These are phyloP conservation scores for Didymella pinodella DNA, from an alignment of 2,329 filamentous ascomycete genomes.

Conservation along the genomic window DNA sequence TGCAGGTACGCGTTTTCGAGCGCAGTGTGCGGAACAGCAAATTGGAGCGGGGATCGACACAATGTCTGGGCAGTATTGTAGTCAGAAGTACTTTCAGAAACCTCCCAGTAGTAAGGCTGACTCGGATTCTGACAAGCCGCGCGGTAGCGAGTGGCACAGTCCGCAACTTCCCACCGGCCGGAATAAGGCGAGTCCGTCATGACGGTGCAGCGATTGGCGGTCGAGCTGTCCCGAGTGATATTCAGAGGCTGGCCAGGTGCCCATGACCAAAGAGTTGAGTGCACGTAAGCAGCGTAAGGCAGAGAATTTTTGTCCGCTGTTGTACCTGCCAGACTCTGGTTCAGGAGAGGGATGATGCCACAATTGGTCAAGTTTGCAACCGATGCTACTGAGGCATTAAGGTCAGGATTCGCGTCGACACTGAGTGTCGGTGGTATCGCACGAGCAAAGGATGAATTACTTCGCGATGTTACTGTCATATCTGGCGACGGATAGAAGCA, in stretches of 20 bases:
- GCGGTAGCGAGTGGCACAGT: slow-evolving; percentile 61
- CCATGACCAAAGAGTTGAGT: slow-evolving; percentile 68
- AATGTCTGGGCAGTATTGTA: slow-evolving; percentile 55
- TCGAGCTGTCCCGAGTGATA: slow-evolving; percentile 44
- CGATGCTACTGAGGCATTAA: slow-evolving; percentile 33
- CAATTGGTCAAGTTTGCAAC: slow-evolving; percentile 60
- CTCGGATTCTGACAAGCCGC: slow-evolving; percentile 64
- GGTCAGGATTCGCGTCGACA: slow-evolving; percentile 34
- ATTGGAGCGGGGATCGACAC: slow-evolving; percentile 61
- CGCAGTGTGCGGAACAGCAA: slow-evolving; percentile 66
- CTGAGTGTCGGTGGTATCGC: slow-evolving; percentile 30
- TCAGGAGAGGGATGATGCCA: slow-evolving; percentile 68
- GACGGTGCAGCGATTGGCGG: slow-evolving; percentile 62
- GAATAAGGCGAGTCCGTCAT: slow-evolving; percentile 55
- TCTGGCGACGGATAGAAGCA: slow-evolving; percentile 62
- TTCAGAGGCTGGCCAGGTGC: slow-evolving; percentile 63
- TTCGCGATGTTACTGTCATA: slow-evolving; percentile 53
- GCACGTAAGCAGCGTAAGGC: slow-evolving; percentile 61
- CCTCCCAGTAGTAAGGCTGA: slow-evolving; percentile 66
- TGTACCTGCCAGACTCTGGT: slow-evolving; percentile 60
- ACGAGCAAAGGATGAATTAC: slow-evolving; percentile 58
- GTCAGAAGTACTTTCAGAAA: slow-evolving; percentile 55
- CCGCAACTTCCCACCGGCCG: slow-evolving; percentile 66
- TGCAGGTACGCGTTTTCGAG: slow-evolving; percentile 69
- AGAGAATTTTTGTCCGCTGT: slow-evolving; percentile 59